phyloP scores from a whole-genome alignment of 768 basidiomycete species.

The Lactarius indigo region DNA sequence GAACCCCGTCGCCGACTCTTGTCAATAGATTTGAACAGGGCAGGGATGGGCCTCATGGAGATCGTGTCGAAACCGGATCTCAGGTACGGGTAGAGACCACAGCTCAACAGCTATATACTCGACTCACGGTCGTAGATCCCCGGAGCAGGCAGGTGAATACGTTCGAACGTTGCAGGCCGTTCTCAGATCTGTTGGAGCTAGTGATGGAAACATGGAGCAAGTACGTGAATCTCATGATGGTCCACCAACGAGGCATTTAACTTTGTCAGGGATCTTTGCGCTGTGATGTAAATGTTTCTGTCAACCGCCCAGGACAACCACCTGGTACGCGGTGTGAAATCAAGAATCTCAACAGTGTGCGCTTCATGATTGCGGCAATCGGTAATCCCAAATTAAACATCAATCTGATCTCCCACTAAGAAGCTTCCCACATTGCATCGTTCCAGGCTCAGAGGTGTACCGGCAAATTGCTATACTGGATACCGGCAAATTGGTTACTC shows the following conservation, averaged over 20 bases:
- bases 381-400: constrained; percentile 40
- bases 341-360: constrained; percentile 93
- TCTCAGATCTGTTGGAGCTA: constrained; percentile 78
- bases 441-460: constrained; percentile 72
- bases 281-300: constrained; percentile 94
- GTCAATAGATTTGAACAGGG: constrained; percentile 84
- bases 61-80: constrained; percentile 95
- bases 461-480: constrained; percentile 67
- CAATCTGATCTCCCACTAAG: not conserved
- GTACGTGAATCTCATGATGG: constrained; percentile 39
- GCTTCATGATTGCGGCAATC: constrained; percentile 81
- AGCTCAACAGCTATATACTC: not conserved
- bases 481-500: constrained; percentile 45
- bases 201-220: constrained; percentile 97
- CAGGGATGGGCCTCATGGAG: constrained; percentile 88
- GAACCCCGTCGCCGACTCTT: constrained; percentile 48
- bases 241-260: constrained; percentile 1
- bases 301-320: constrained; percentile 60
- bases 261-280: constrained; percentile 77
- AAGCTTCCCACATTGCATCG: not conserved
- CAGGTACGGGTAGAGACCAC: constrained; percentile 35
- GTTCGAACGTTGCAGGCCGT: constrained; percentile 78
- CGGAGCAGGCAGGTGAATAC: constrained; percentile 89
- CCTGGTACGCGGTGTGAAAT: constrained; percentile 89
- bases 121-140: constrained; percentile 42